Base-by-base conservation (phyloP, 2,329 filamentous ascomycete species). In the Cladosporium sp. region DNA sequence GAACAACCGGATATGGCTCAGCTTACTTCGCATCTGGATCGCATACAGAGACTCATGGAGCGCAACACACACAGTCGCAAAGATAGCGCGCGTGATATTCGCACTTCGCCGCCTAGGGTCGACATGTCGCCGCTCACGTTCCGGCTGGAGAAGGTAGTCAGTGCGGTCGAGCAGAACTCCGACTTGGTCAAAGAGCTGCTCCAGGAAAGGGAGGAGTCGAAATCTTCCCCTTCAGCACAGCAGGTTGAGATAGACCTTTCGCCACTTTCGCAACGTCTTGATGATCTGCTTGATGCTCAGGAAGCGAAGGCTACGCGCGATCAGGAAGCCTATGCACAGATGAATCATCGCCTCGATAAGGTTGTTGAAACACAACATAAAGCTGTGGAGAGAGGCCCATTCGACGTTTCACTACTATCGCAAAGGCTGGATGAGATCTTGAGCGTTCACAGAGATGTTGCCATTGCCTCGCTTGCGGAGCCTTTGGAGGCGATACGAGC, bases 111-210 rank as follows among this genome's bases (percentile, higher is more conserved):
- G n/a, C 21, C 46, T 28, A 64, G 63, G 8, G 65, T 69, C 51
- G 71, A 74, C 21, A 67, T 73, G 28, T 67, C 68, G 23, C 71
- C 70, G 10, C 36, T 74, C 51, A 69, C 65, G 7, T 66, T 67
- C 13, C 66, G 58, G 43, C 66, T 73, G 13, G 67, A 70, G 28
- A 70, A 68, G 14, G 67, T 74, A 36, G 69, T 72, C 28, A 67
- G 70, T 21, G 72, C 73, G 2, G 69, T 74, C 3, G 71, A 74
- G 51, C 68, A 71, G 64, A 73, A 73, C 43, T 70, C 70, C 2
- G 67, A 66, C 26, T 43, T 72, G 8, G 65, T 73, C 46, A 70
- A 66, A 43, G 66, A 64, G 25, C 53, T 72, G 28, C 49, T 74
- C 3, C 69, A 74, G 5, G 70, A 70, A 34, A 36, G 23, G 6